Evolutionary conservation across 129 eudicot species (phyloP).

Genomic region (Flaveria robusta): DNA sequence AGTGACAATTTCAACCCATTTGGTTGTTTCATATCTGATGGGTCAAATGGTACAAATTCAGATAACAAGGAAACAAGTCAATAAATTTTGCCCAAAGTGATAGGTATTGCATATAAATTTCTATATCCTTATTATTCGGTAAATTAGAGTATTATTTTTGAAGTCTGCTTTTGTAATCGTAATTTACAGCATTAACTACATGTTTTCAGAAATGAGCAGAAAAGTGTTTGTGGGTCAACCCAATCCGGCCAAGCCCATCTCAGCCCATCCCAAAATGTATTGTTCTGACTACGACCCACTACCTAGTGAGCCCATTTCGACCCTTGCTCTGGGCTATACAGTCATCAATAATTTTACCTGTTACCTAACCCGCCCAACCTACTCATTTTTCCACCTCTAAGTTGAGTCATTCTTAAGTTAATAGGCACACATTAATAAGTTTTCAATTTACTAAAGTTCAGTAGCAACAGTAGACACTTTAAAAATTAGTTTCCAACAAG

Average conservation of each 20-base stretch:
- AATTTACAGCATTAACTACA: neutral
- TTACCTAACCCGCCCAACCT: neutral
- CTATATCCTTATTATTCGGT: neutral
- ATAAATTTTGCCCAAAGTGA: neutral
- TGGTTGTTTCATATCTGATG: neutral
- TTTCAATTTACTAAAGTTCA: conserved; percentile 1
- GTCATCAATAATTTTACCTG: neutral
- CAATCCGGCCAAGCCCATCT: neutral
- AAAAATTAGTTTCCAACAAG: neutral
- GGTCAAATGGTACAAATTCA: neutral
- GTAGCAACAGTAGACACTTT: neutral
- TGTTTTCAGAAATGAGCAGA: neutral
- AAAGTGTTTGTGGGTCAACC: neutral
- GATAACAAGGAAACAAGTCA: neutral
- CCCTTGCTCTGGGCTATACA: no score
- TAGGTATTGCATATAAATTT: neutral
- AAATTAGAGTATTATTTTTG: neutral
- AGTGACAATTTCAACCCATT: neutral
- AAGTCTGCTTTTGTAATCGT: neutral
- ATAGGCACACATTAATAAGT: neutral
- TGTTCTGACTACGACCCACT: neutral
- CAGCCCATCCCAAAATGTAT: neutral
- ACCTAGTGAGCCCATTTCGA: neutral
- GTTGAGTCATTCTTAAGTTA: neutral
- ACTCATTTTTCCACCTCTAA: neutral